Conservation (phyloP, 2,329 filamentous ascomycete genomes). For the Diaporthe destruens region DNA sequence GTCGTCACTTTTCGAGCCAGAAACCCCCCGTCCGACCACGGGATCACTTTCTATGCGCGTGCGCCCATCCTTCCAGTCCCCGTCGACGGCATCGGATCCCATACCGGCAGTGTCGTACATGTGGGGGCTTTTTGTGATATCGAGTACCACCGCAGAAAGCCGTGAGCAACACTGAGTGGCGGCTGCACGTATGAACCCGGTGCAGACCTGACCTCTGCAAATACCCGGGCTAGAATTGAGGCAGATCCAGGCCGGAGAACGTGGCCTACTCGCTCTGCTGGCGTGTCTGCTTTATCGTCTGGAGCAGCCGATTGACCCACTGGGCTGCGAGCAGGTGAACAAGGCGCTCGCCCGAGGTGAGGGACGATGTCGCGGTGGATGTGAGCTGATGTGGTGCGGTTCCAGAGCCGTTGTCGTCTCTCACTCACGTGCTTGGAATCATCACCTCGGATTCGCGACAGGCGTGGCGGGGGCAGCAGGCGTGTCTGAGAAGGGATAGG, state of each 20-base stretch:
- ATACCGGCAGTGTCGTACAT: neutral
- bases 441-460: slow-evolving; percentile 7
- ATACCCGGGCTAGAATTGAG: neutral
- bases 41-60: slow-evolving; percentile 26
- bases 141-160: neutral
- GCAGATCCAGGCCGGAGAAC: neutral
- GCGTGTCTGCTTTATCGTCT: neutral
- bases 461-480: neutral
- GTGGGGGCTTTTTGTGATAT: neutral
- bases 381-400: slow-evolving; percentile 31
- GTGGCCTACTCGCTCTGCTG: neutral
- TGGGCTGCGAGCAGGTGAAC: neutral
- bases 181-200: neutral
- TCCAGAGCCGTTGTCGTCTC: slow-evolving; percentile 13
- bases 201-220: neutral
- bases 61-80: slow-evolving; percentile 34
- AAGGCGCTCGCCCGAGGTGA: neutral
- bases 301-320: neutral
- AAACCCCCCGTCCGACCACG: slow-evolving; percentile 4
- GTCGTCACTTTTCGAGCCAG: slow-evolving; percentile 24
- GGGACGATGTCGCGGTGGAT: neutral
- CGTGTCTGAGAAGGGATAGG: neutral
- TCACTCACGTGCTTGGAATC: slow-evolving; percentile 5
- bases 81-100: slow-evolving; percentile 26
- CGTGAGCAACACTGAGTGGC: neutral